Percentiles rank a stretch among this genome's conserved stretches.
phyloP scores from a whole-genome alignment of 352 stramenopile species.

The Pythium brachiatum region DNA sequence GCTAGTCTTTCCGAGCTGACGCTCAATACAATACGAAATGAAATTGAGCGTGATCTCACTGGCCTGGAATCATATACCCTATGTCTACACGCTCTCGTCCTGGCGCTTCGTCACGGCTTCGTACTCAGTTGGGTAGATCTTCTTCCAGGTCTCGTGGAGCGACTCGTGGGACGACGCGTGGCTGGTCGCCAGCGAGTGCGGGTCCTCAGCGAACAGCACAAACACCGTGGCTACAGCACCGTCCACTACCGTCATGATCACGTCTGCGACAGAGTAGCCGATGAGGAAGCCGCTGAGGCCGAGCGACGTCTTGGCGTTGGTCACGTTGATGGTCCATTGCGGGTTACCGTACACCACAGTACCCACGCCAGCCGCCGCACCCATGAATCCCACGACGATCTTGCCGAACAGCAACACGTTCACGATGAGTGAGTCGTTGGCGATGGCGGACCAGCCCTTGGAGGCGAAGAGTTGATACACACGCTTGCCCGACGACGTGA shows the following conservation, averaged over 20 bases:
- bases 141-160: conserved; percentile 41
- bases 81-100: conserved; percentile 28
- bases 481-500: conserved; percentile 42
- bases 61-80: not conserved
- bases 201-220: conserved; percentile 53
- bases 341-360: conserved; percentile 36
- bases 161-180: conserved; percentile 39
- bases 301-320: conserved; percentile 41
- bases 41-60: not conserved
- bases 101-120: conserved; percentile 39
- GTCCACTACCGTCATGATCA: conserved; percentile 53
- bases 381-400: conserved; percentile 55
- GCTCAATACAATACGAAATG: conserved; percentile 3
- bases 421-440: conserved; percentile 69
- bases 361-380: conserved; percentile 38
- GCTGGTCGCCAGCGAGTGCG: conserved; percentile 35
- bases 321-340: conserved; percentile 44
- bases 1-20: not conserved
- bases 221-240: conserved; percentile 54
- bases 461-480: conserved; percentile 55
- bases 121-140: conserved; percentile 54
- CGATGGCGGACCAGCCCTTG: conserved; percentile 59
- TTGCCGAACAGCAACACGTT: conserved; percentile 59
- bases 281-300: conserved; percentile 47
- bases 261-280: conserved; percentile 46